These are phyloP conservation scores for Didymella pinodella DNA, from an alignment of 2,329 filamentous ascomycete genomes.

Conservation along the genomic window DNA sequence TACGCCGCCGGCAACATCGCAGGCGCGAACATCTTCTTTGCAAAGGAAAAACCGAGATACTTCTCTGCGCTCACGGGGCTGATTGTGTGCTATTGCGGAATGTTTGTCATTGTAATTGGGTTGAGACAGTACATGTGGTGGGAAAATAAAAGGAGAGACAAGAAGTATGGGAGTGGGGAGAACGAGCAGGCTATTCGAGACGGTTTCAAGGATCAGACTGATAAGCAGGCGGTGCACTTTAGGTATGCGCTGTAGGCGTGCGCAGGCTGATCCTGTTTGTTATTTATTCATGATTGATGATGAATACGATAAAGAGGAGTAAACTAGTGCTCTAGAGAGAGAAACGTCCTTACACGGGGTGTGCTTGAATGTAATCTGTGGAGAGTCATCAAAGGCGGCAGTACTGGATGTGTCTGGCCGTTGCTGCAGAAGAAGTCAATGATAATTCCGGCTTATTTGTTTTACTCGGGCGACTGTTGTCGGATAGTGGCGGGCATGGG, in stretches of 20 bases:
- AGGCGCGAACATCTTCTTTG: conserved; percentile 59
- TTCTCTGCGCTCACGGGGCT: conserved; percentile 56
- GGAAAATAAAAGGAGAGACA: conserved; percentile 45
- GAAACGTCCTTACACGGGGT: too few relatives aligned
- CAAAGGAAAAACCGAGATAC: conserved; percentile 55
- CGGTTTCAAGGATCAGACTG: conserved; percentile 49
- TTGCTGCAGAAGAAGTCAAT: too few relatives aligned
- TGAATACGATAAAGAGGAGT: too few relatives aligned
- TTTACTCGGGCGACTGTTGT: too few relatives aligned
- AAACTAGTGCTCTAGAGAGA: too few relatives aligned
- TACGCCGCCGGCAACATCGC: conserved; percentile 60
- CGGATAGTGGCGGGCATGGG: too few relatives aligned
- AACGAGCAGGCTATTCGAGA: conserved; percentile 44
- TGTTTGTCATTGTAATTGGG: conserved; percentile 47
- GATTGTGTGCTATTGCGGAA: conserved; percentile 55
- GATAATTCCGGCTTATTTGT: too few relatives aligned
- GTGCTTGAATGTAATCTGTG: too few relatives aligned
- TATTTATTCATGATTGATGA: background rate
- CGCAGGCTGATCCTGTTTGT: background rate
- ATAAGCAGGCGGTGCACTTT: conserved; percentile 44
- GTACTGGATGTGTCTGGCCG: too few relatives aligned
- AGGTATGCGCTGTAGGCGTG: conserved; percentile 43
- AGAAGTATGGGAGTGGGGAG: conserved; percentile 37
- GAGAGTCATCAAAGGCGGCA: too few relatives aligned
- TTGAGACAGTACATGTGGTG: conserved; percentile 43